Evolutionary conservation across 805 yeast species (phyloP), one percentile per base, ranked within the genome.

Genomic region (Blastobotrys parvus): DNA sequence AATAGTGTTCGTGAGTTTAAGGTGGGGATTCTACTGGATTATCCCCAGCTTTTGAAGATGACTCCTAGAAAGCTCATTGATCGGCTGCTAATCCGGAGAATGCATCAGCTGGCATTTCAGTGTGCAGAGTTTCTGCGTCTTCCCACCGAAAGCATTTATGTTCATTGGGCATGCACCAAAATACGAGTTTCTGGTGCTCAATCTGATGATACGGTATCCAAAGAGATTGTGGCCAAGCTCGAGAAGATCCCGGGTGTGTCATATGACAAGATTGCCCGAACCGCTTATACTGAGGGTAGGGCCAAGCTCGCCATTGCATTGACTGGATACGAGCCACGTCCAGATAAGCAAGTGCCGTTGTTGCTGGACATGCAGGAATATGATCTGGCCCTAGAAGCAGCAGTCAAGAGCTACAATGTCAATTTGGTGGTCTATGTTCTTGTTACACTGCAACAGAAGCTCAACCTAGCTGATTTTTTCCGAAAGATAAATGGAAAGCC

Each of bases 231-330:
- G 4, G 62, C 67, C 6, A 74, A 74, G 43, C 63, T 86, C 13
- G 53, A 52, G 8, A 49, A 57, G 2, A 56, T 63, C 10, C 56
- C 62, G 7, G 69, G 71, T 2, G 71, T 80, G 16, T 69, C 88
- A 0, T 79, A 76, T 46, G 73, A 75, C 4, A 66, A 70, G 21
- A 74, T 87, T 21, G 78, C 86, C 0, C 65, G 69, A 6, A 69
- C 75, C 15, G 92, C 95, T 1, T 75, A 72, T 53, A 80, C 81
- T 53, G 97, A 90, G 60, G 97, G 97, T 1, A 68, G 97, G 21
- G 59, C 72, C 8, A 67, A 70, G 19, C 62, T 92, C 18, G 81
- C 95, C 30, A 75, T 80, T 42, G 65, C 72, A 35, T 60, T 92
- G n/a, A 69, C 84, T 10, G 72, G 78, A 39, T 61, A 78, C 45